Evolutionary conservation across 2,329 filamentous ascomycete genomes (phyloP).

Genomic region (Fusarium paranaense): DNA sequence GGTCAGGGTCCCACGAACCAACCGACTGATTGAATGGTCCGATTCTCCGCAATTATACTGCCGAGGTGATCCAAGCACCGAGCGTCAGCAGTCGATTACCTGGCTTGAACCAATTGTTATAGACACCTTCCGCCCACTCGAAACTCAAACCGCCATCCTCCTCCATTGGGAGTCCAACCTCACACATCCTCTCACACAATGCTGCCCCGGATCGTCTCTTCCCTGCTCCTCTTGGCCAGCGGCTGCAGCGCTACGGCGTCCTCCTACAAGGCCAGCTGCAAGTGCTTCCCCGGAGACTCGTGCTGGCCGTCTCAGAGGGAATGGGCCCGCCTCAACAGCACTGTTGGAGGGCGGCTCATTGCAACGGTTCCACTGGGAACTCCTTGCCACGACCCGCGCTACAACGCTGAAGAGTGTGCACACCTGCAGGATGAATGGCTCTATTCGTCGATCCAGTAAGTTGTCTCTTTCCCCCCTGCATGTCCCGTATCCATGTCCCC

Average conservation of each 20-base stretch:
- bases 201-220: background rate
- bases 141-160: background rate
- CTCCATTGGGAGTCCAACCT: background rate
- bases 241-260: background rate
- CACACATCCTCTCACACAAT: background rate
- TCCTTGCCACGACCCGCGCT: conserved; percentile 61
- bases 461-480: conserved; percentile 2
- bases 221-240: conserved; percentile 5
- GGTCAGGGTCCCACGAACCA: background rate
- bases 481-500: background rate
- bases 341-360: conserved; percentile 62
- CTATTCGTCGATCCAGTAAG: conserved; percentile 58
- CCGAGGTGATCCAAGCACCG: background rate
- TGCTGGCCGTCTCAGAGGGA: conserved; percentile 61
- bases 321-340: conserved; percentile 63
- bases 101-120: background rate
- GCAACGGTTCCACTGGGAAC: conserved; percentile 62
- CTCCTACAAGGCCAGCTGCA: background rate
- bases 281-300: conserved; percentile 55
- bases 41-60: background rate
- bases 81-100: background rate
- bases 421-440: conserved; percentile 57
- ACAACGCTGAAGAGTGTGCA: conserved; percentile 58
- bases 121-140: background rate
- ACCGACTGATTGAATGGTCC: background rate